Evolutionary conservation across 2,329 filamentous ascomycete genomes (phyloP).

Genomic region (Trichoderma endophyticum): DNA sequence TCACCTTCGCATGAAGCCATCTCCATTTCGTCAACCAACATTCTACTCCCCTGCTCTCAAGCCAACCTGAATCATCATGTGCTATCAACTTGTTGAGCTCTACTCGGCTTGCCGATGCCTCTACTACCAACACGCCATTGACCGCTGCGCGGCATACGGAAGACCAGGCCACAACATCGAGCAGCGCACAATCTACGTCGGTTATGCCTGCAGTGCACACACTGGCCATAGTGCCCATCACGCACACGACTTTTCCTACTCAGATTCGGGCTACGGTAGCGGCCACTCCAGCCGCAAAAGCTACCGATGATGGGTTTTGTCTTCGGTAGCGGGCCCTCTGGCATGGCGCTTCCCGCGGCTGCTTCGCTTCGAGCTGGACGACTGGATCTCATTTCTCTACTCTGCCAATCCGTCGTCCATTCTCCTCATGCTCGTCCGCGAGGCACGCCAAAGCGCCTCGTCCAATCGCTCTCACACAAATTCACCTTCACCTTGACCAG

Average conservation of each 20-base stretch:
- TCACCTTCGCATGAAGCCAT: neutral
- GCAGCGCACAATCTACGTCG: constrained; percentile 75
- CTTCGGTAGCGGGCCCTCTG: constrained; percentile 48
- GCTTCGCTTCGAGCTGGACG: constrained; percentile 41
- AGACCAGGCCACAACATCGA: constrained; percentile 69
- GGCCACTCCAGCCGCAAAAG: constrained; percentile 43
- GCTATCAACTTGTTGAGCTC: constrained; percentile 79
- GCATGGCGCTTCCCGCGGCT: constrained; percentile 41
- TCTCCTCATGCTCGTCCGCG: constrained; percentile 46
- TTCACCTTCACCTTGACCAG: neutral
- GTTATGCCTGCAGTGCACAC: constrained; percentile 64
- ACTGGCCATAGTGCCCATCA: constrained; percentile 37
- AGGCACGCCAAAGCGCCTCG: constrained; percentile 40
- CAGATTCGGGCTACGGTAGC: constrained; percentile 55
- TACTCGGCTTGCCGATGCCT: constrained; percentile 85
- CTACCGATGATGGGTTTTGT: constrained; percentile 53
- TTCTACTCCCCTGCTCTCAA: neutral
- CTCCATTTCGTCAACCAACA: constrained; percentile 6
- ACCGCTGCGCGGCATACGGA: constrained; percentile 74
- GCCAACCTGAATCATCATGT: constrained; percentile 57
- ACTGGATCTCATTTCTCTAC: constrained; percentile 50
- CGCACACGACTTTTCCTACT: constrained; percentile 43
- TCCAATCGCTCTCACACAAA: constrained; percentile 28
- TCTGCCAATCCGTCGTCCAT: constrained; percentile 48
- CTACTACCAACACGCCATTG: constrained; percentile 83